Conservation (phyloP, 2,329 filamentous ascomycete genomes). For the Ustilaginoidea virens region DNA sequence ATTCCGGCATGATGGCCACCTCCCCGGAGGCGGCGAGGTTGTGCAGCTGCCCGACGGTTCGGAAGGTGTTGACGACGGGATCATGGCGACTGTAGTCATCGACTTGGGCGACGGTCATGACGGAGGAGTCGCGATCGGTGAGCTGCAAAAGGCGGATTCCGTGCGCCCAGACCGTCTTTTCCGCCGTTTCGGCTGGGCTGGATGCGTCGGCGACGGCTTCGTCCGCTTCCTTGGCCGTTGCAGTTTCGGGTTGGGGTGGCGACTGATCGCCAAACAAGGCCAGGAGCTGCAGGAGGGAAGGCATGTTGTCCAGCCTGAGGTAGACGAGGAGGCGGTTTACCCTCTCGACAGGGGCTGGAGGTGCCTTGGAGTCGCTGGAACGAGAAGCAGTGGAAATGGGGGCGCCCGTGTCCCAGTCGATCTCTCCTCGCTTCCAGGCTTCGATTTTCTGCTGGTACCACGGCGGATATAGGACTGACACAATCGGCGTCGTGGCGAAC, state of each 20-base stretch:
- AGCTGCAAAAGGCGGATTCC: constrained; percentile 77
- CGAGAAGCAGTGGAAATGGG: constrained; percentile 6
- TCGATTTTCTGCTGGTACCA: constrained; percentile 38
- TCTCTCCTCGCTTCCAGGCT: constrained; percentile 61
- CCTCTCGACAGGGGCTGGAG: constrained; percentile 4
- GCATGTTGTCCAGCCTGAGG: constrained; percentile 70
- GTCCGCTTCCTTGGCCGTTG: constrained; percentile 4
- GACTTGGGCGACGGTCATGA: constrained; percentile 82
- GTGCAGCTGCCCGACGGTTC: constrained; percentile 71
- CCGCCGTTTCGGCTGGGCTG: neutral
- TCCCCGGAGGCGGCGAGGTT: constrained; percentile 71
- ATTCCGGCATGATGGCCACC: constrained; percentile 63
- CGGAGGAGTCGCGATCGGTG: constrained; percentile 82
- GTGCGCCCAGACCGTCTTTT: constrained; percentile 47
- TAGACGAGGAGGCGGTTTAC: constrained; percentile 61
- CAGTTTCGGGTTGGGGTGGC: constrained; percentile 9
- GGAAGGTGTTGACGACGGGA: constrained; percentile 82
- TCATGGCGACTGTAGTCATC: constrained; percentile 60
- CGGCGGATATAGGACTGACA: constrained; percentile 56
- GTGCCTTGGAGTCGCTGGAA: constrained; percentile 4
- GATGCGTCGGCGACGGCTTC: constrained; percentile 6
- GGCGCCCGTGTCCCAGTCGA: constrained; percentile 54
- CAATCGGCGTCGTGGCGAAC: constrained; percentile 67
- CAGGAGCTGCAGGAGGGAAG: constrained; percentile 69
- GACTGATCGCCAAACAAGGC: constrained; percentile 49